Evolutionary conservation across 2,329 filamentous ascomycete species (phyloP).

Genomic region (Aspergillus flavus): DNA sequence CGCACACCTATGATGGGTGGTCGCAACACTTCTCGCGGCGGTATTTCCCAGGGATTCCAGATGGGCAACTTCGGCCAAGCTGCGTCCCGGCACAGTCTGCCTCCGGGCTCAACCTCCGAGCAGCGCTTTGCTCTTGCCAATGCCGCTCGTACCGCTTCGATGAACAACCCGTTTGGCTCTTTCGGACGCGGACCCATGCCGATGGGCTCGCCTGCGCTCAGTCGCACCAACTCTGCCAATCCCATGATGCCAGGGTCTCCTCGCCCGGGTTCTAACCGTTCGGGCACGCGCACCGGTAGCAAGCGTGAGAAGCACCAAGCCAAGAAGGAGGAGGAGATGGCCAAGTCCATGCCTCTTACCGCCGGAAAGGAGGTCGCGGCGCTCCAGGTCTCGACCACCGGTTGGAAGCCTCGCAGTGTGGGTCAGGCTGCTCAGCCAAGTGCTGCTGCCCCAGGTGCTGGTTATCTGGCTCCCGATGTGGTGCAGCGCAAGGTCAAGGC

Average conservation of each 20-base stretch:
- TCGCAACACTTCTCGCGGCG: constrained; percentile 56
- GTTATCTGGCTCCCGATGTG: constrained; percentile 80
- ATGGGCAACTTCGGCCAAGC: constrained; percentile 71
- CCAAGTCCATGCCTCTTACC: constrained; percentile 91
- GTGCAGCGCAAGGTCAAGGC: constrained; percentile 99
- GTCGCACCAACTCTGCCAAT: constrained; percentile 62
- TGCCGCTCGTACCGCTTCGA: constrained; percentile 49
- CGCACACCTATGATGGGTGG: constrained; percentile 52
- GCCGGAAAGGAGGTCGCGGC: constrained; percentile 79
- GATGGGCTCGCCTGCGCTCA: constrained; percentile 64
- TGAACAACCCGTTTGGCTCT: constrained; percentile 59
- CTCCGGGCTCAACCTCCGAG: constrained; percentile 74
- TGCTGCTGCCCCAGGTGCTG: constrained; percentile 52
- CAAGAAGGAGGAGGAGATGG: constrained; percentile 67
- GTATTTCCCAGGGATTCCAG: constrained; percentile 53
- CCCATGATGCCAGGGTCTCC: constrained; percentile 68
- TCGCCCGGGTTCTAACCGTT: constrained; percentile 65
- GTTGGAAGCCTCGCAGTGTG: constrained; percentile 87
- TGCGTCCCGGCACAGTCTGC: constrained; percentile 60
- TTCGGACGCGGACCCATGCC: constrained; percentile 67
- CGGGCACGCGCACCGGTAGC: constrained; percentile 50
- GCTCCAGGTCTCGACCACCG: constrained; percentile 69
- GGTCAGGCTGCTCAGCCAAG: constrained; percentile 42
- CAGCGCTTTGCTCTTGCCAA: constrained; percentile 71
- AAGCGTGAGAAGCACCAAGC: constrained; percentile 53